phyloP scores from a whole-genome alignment of 345 rosid species.

The Salix suchowensis region DNA sequence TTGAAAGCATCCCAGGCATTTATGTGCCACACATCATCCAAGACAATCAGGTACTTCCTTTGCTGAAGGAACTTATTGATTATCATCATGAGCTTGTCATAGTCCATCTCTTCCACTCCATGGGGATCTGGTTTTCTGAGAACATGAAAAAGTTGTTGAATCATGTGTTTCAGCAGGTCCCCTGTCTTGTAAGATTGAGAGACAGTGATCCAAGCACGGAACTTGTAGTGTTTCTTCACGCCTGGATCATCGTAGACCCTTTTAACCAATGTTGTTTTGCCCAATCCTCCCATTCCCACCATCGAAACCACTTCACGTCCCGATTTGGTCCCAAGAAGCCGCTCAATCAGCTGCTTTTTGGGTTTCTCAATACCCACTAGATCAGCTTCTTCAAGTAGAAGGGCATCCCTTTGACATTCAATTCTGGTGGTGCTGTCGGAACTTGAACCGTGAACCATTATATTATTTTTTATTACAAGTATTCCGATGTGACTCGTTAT shows the following conservation, averaged over 20 bases:
- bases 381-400: conserved; percentile 16
- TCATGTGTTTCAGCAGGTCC: conserved; percentile 10
- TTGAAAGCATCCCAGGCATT: conserved; percentile 19
- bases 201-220: conserved; percentile 14
- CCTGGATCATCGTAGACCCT: neutral
- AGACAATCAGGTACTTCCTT: conserved; percentile 19
- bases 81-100: neutral
- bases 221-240: conserved; percentile 17
- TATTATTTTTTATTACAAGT: conserved; percentile 10
- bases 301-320: conserved; percentile 5
- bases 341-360: conserved; percentile 4
- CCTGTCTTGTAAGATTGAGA: conserved; percentile 1
- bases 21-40: conserved; percentile 22
- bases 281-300: conserved; percentile 14
- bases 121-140: conserved; percentile 3
- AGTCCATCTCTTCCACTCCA: neutral
- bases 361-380: neutral
- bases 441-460: conserved; percentile 6
- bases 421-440: neutral
- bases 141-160: conserved; percentile 7
- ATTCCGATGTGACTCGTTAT: conserved; percentile 10
- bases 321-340: conserved; percentile 5
- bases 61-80: conserved; percentile 4
- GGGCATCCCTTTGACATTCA: conserved; percentile 17
- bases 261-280: conserved; percentile 15